Evolutionary conservation across 1,284 basidiomycete genomes (phyloP), one percentile per base, ranked within the genome.

Genomic region (Microbotryum scabiosae): DNA sequence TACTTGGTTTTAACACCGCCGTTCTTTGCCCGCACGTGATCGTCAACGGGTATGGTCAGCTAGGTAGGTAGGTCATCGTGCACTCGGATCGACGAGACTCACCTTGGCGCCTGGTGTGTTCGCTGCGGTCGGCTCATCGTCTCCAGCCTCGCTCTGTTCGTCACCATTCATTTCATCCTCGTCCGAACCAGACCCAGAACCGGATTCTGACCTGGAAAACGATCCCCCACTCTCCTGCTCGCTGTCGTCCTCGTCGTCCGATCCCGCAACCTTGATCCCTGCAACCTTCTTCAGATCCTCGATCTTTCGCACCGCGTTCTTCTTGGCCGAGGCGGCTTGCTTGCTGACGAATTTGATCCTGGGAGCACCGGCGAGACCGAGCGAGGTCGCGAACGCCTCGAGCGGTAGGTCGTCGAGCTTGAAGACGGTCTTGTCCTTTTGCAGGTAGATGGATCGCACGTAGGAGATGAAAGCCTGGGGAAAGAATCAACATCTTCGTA

Each of bases 381-480:
- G 81, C 6, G 90, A 86, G 56, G 88, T 86, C 0, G 96, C 92
- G 71, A 85, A 98, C 25, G 82, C 80, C 69, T 92, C 85, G 4
- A 87, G 80, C 1, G 93, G 92, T 10, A 96, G 81, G 62, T 86
- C 84, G 4, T 83, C 81, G 30, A 97, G 77, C 72, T 91, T 87
- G 80, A 98, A 98, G 66, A 92, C 84, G 1, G 84, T 79, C 75
- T 97, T 98, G 79, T 98, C 86, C 74, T 91, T 94, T 70, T 97
- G 93, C 30, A 98, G 79, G 74, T 96, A 82, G 44, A 99, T 79
- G 0, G 92, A 96, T 23, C 91, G 88, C 69, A 97, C 81, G 75
- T 99, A 98, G 5, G 92, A 96, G 21, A 97, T 88, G 73, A 98
- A 97, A 0, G 94, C 90, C 88, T 97, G 73, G 3, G 25, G n/a